These are phyloP conservation scores for Trichosporon ovoides DNA, from an alignment of 1,284 basidiomycete species.

Conservation along the genomic window DNA sequence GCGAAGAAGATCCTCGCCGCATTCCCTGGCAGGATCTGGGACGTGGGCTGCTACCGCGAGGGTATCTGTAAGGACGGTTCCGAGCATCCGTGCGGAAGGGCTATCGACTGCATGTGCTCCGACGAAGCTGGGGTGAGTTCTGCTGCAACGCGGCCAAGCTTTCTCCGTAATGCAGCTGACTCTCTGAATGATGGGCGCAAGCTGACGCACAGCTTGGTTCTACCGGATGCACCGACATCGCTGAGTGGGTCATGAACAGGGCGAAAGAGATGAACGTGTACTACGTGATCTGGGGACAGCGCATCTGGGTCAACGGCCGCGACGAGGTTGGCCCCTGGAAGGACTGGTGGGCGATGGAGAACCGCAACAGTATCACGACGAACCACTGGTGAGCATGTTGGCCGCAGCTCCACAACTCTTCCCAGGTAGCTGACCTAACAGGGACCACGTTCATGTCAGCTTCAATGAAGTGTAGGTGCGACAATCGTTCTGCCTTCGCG, in stretches of 20 bases:
- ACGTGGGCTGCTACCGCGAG: background rate
- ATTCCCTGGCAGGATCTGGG: constrained; percentile 1
- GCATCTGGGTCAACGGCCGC: background rate
- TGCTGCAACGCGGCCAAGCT: too few species aligned
- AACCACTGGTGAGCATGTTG: constrained; percentile 7
- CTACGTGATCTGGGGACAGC: constrained; percentile 10
- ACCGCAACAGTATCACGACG: constrained; percentile 1
- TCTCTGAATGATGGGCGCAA: background rate
- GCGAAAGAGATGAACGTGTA: background rate
- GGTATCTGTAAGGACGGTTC: background rate
- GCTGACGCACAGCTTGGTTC: background rate
- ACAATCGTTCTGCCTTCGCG: too few species aligned
- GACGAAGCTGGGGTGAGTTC: constrained; percentile 3
- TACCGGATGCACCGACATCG: background rate
- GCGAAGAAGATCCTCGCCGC: background rate
- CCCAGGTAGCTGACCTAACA: background rate
- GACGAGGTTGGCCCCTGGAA: background rate
- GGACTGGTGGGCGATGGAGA: background rate
- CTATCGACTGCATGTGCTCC: constrained; percentile 8
- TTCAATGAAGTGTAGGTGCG: background rate
- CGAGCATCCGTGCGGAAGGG: background rate
- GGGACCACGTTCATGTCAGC: constrained; percentile 9
- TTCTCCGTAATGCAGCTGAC: too few species aligned
- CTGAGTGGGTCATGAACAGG: constrained; percentile 5
- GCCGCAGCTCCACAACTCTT: too few species aligned